Conservation (phyloP, 768 basidiomycete species). For the Suillus tomentosus region DNA sequence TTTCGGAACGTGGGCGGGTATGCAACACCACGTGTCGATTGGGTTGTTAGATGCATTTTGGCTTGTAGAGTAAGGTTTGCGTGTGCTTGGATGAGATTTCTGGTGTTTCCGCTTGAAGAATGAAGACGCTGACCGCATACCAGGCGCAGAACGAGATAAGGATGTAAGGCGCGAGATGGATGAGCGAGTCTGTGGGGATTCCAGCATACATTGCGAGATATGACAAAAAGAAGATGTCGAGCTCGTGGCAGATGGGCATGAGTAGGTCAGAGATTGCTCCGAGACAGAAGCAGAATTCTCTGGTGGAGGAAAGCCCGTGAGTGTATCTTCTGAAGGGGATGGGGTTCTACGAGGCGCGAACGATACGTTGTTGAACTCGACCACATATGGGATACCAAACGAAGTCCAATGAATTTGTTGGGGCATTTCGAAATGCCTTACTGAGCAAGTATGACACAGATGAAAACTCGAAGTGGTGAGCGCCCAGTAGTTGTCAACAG, state of each 20-base stretch:
- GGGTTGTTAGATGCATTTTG: constrained; percentile 5
- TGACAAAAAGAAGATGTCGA: constrained; percentile 31
- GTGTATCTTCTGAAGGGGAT: constrained; percentile 2
- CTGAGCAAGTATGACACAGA: background rate
- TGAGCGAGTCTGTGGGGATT: constrained; percentile 18
- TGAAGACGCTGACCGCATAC: constrained; percentile 22
- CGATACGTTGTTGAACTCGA: constrained; percentile 33
- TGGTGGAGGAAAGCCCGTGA: background rate
- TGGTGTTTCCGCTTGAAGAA: constrained; percentile 29
- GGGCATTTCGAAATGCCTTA: constrained; percentile 18
- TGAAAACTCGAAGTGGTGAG: background rate
- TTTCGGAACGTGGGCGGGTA: constrained; percentile 16
- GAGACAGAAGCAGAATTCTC: constrained; percentile 9
- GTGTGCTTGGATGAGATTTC: background rate
- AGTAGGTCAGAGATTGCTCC: constrained; percentile 10
- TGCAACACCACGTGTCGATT: constrained; percentile 13
- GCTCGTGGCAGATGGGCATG: constrained; percentile 15
- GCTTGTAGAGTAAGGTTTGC: constrained; percentile 7
- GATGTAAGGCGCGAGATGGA: constrained; percentile 17
- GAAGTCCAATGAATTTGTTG: constrained; percentile 31
- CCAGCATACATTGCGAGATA: constrained; percentile 14
- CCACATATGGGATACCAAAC: constrained; percentile 31
- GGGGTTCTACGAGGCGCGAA: constrained; percentile 12
- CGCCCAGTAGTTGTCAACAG: background rate
- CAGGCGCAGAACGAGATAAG: constrained; percentile 18